Conservation (phyloP, 2,329 filamentous ascomycete species). For the Ophiostoma sp. region DNA sequence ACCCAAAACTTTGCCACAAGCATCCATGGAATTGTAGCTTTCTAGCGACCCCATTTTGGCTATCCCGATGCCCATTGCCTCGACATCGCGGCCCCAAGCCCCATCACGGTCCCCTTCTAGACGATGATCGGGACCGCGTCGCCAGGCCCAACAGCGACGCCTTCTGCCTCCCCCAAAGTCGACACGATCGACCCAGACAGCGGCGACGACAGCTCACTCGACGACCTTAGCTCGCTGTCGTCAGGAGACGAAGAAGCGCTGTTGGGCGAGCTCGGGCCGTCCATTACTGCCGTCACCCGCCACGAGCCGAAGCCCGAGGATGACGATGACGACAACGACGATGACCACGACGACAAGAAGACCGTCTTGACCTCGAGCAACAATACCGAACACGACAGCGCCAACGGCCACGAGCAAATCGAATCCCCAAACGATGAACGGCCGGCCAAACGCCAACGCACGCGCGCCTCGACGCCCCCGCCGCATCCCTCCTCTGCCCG, state of each 20-base stretch:
- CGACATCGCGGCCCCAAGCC: conserved; percentile 49
- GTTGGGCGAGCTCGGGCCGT: conserved; percentile 20
- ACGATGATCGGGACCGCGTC: conserved; percentile 60
- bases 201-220: conserved; percentile 18
- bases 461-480: conserved; percentile 42
- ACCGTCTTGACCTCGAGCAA: conserved; percentile 28
- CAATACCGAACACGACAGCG: not conserved
- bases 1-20: conserved; percentile 49
- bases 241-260: conserved; percentile 19
- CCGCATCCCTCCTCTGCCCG: conserved; percentile 34
- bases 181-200: conserved; percentile 24
- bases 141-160: conserved; percentile 41
- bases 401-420: not conserved
- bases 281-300: conserved; percentile 2
- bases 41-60: conserved; percentile 52
- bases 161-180: conserved; percentile 31
- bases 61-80: conserved; percentile 54
- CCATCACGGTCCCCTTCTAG: conserved; percentile 39
- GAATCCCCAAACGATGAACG: conserved; percentile 30
- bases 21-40: conserved; percentile 43
- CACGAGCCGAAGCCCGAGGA: conserved; percentile 26
- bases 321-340: conserved; percentile 26
- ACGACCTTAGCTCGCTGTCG: conserved; percentile 20
- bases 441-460: conserved; percentile 62
- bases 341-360: conserved; percentile 27